Percentiles rank a stretch among this genome's conserved stretches.
Conservation (phyloP, 768 basidiomycete genomes). For the Crassisporium funariophilum region DNA sequence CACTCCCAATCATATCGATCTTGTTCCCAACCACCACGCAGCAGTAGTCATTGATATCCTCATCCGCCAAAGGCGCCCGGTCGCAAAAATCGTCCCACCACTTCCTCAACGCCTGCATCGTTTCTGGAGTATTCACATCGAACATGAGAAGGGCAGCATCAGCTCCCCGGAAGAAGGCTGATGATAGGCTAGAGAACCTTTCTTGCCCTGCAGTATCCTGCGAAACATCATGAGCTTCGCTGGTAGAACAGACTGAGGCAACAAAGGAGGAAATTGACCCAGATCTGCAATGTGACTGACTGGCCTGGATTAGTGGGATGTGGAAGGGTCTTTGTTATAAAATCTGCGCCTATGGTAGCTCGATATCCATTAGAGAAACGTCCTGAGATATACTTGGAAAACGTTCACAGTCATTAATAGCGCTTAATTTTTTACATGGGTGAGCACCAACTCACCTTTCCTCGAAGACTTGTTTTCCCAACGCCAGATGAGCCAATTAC, state of each 20-base stretch:
- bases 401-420: neutral
- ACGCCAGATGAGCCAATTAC: conserved; percentile 82
- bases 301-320: conserved; percentile 58
- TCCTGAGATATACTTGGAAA: conserved; percentile 67
- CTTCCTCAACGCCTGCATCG: conserved; percentile 56
- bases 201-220: conserved; percentile 90
- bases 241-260: conserved; percentile 4
- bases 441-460: conserved; percentile 66
- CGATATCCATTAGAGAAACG: conserved; percentile 77
- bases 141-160: conserved; percentile 84
- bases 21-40: conserved; percentile 83
- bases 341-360: conserved; percentile 90
- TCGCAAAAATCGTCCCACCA: conserved; percentile 84
- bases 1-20: conserved; percentile 51
- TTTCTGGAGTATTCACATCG: conserved; percentile 69
- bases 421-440: neutral
- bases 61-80: conserved; percentile 66
- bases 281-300: conserved; percentile 66
- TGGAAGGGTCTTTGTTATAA: conserved; percentile 73
- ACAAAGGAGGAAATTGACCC: conserved; percentile 33
- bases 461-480: conserved; percentile 83
- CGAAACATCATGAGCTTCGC: conserved; percentile 4
- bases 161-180: conserved; percentile 84
- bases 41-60: conserved; percentile 64
- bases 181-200: conserved; percentile 79